Evolutionary conservation across 345 rosid species (phyloP).

Genomic region (Gossypium mustelinum): DNA sequence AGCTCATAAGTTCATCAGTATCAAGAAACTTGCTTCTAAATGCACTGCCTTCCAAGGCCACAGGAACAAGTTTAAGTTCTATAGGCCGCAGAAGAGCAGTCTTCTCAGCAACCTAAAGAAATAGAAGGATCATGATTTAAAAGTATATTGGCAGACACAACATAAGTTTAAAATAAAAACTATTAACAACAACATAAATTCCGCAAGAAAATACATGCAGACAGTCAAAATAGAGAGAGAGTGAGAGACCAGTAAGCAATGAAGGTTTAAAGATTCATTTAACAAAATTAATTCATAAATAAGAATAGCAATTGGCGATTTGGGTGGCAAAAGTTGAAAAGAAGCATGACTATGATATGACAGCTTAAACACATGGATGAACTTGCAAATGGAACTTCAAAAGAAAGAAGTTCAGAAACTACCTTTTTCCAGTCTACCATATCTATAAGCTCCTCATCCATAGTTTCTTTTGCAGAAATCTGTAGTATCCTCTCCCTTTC

Average conservation of each 20-base stretch:
- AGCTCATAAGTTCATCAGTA: conserved; percentile 81
- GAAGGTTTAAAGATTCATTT: background rate
- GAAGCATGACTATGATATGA: background rate
- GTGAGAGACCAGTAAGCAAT: background rate
- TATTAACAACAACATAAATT: background rate
- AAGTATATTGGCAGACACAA: background rate
- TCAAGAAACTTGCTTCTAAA: conserved; percentile 91
- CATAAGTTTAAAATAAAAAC: background rate
- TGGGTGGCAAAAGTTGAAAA: background rate
- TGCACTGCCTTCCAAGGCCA: conserved; percentile 90
- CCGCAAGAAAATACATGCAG: background rate
- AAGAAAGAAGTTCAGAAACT: conserved; percentile 7
- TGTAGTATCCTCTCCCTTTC: conserved; percentile 87
- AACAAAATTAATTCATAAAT: background rate
- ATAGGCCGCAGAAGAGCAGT: conserved; percentile 76
- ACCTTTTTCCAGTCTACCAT: conserved; percentile 91
- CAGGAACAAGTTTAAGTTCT: conserved; percentile 89
- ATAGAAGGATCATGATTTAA: conserved; percentile 23
- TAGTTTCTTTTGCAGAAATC: conserved; percentile 73
- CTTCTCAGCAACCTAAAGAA: conserved; percentile 82
- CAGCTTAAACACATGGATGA: background rate
- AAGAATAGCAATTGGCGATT: background rate
- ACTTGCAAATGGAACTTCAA: background rate
- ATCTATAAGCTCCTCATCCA: conserved; percentile 78
- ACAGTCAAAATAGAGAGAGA: background rate